Base-by-base conservation (phyloP, 2,329 filamentous ascomycete species). In the Fusarium transvaalense region DNA sequence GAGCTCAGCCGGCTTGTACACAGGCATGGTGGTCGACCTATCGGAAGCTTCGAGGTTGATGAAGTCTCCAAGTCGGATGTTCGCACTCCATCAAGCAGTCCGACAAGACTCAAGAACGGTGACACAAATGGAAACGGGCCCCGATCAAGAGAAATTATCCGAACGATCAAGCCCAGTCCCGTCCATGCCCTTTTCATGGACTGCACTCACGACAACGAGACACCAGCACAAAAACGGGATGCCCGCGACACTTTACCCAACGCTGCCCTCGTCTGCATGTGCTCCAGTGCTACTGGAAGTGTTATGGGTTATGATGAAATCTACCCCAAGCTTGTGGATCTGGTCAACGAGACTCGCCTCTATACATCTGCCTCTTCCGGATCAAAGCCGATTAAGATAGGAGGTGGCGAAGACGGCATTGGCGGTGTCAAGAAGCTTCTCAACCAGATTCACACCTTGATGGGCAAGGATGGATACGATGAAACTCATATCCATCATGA, bases 261-360 rank as follows among this genome's bases (percentile, higher is more conserved):
- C 75, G 94, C 95, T 50, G 96, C 96, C 7, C 85, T 99, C 6
- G 95, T 98, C 37, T 92, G 91, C 76, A 97, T 99, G 94, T 99
- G 97, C 78, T 90, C 94, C 25, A 97, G 93, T 73, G 93, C 95
- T 2, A 94, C 92, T 10, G 96, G 96, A 43, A 98, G 96, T 76
- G 96, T 98, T 47, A 97, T 98, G 89, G 96, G 96, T 3, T 98
- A 97, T 75, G 96, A 99, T 76, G 96, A 99, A 78, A 89, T 98
- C 63, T 99, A 98, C 73, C 96, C 96, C 1, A 90, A 91, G 72
- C 85, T 97, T 56, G 89, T 99, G n/a, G 94, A 99, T 74, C 86
- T 99, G 17, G 96, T 99, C 17, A 89, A 93, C 55, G 96, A 99
- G 79, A 97, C 88, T 25, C 87, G 96, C 34, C 82, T 91, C 3